Evolutionary conservation across 257 asterid genomes (phyloP), one percentile per base, ranked within the genome.

Genomic region (Ilex asprella): DNA sequence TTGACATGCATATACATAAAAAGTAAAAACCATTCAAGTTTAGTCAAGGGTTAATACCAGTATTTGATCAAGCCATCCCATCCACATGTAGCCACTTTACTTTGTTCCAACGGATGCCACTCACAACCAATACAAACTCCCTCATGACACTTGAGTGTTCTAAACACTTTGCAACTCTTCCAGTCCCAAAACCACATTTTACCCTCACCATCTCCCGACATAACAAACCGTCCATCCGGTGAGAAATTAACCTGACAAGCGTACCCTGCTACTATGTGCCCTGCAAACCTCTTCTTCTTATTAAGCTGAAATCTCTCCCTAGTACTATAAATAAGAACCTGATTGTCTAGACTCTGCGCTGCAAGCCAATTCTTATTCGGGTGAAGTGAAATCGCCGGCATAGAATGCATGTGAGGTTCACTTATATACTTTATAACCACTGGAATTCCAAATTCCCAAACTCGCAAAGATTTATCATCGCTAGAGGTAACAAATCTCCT

Each of bases 141-240:
- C 0, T 89, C 88, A 58, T 93, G 99, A 72, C 97, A 93, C 79
- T 77, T 93, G 70, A 93, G 87, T 31, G 96, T 93, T 76, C 92
- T 81, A 72, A 93, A 93, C 16, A 89, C 97, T 76, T 85, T 93
- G 79, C 99, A 93, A 61, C 90, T 87, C 85, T 93, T 93, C 99
- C 99, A 89, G 79, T 93, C 99, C 99, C 99, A 93, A 72, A 93
- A 93, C 97, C 96, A 93, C 81, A 97, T 89, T 73, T 86, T 79
- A 5, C 99, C 99, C 71, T 93, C 99, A 46, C 99, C 97, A 67
- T 93, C 99, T 67, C 99, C 96, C 2, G 99, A 93, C 87, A 89
- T 65, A 58, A 93, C 99, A 71, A 93, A 93, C 55, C 97, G 76
- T 39, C 99, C 99, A 76, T 93, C 99, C 0, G 99, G 99, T 0